Percentiles rank a stretch among this genome's conserved stretches.
Conservation (phyloP, 2,329 filamentous ascomycete species). For the Pestalotiopsis fici region DNA sequence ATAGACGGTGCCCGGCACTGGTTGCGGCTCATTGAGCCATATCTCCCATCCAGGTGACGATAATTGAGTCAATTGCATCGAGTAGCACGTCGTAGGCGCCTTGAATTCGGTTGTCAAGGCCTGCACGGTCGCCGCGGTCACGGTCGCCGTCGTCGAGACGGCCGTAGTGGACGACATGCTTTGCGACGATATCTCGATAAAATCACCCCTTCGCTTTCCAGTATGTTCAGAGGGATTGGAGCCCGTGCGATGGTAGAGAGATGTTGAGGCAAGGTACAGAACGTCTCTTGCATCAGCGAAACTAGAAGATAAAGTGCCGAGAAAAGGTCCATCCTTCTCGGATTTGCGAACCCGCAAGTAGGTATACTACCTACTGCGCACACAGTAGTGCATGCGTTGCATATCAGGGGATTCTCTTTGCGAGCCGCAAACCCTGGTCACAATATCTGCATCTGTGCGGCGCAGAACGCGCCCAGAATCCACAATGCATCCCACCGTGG, state of each 20-base stretch:
- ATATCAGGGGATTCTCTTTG: not conserved
- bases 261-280: not conserved
- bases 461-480: not conserved
- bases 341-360: not conserved
- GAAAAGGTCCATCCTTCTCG: not conserved
- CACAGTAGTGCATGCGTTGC: not conserved
- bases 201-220: not conserved
- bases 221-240: not conserved
- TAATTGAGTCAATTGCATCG: constrained; percentile 16
- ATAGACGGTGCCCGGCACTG: constrained; percentile 14
- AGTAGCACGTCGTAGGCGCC: constrained; percentile 19
- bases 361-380: not conserved
- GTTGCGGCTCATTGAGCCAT: constrained; percentile 25
- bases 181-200: not conserved
- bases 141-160: not conserved
- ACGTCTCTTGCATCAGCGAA: not conserved
- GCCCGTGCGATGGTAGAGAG: not conserved
- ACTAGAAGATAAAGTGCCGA: not conserved
- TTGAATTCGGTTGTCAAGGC: constrained; percentile 21
- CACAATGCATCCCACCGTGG: not conserved
- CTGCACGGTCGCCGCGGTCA: not conserved
- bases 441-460: not conserved
- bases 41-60: constrained; percentile 18
- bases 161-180: not conserved
- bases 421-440: not conserved